Base-by-base conservation (phyloP, 2,329 filamentous ascomycete species). In the Seiridium unicorne region DNA sequence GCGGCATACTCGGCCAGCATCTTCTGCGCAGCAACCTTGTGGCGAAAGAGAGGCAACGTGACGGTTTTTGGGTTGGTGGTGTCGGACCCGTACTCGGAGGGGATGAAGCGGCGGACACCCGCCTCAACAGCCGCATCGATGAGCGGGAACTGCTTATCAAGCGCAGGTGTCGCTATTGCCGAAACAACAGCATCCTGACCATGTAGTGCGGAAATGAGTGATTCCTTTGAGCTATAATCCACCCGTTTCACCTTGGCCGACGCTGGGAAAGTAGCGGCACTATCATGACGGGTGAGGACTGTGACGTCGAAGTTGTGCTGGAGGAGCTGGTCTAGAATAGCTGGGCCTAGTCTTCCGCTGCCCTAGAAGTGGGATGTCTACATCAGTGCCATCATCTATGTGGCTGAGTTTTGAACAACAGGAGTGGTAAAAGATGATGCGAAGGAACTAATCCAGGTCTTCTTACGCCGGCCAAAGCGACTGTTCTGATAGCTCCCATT, bases 101-200 rank as follows among this genome's bases (percentile, higher is more conserved):
- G 85, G 35, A 89, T 74, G 73, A 88, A 86, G 18, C 84, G 79
- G 65, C 83, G 79, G 7, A 89, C 84, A 6, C 84, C 82, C 0
- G 84, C 85, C 5, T 79, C 79, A 48, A 84, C 77, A 11, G 84
- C 79, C 1, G 85, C 86, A 54, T 89, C 81, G 53, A 88, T 78
- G 58, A 88, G 68, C 26, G 75, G 70, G 11, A 72, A 71, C 68
- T 89, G 86, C 3, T 70, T 26, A 1, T 66, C 68, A 7, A 71
- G 13, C 1, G 66, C 68, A 7, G 63, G 57, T 2, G 32, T 49
- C 32, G 65, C 70, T 32, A 88, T 74, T 0, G 80, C 73, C 3
- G 80, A 82, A 55, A 89, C 68, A 4, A 87, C 76, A 1, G 83
- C 86, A 69, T 89, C 86, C 63, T 87, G 81, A 44, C 81, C 82